These are phyloP conservation scores for Aureobasidium sp. DNA, from an alignment of 2,329 filamentous ascomycete genomes.

Conservation along the genomic window DNA sequence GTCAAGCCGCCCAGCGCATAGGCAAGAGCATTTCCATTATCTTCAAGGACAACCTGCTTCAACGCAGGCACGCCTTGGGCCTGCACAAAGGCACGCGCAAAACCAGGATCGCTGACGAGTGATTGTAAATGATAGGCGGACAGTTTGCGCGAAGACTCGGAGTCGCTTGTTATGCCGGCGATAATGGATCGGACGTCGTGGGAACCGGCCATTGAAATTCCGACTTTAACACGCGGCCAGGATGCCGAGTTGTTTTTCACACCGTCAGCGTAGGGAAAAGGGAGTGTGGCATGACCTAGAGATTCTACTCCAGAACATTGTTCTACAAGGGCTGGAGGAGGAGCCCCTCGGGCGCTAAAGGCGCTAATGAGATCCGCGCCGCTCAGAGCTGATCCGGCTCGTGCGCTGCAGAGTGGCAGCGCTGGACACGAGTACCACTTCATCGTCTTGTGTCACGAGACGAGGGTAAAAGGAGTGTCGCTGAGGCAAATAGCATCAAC, in stretches of 20 bases:
- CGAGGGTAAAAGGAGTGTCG: neutral
- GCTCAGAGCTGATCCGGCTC: neutral
- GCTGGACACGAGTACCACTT: neutral
- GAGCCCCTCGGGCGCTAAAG: neutral
- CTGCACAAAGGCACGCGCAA: slow-evolving; percentile 91
- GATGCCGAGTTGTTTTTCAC: neutral
- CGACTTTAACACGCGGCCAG: neutral
- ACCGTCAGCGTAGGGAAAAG: neutral
- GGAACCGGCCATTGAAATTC: slow-evolving; percentile 25
- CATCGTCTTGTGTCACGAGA: slow-evolving; percentile 3
- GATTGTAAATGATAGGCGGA: slow-evolving; percentile 96
- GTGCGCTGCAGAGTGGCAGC: neutral
- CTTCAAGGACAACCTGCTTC: slow-evolving; percentile 72
- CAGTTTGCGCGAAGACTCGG: slow-evolving; percentile 95
- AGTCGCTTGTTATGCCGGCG: slow-evolving; percentile 50
- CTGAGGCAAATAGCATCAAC: neutral
- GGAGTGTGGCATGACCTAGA: neutral
- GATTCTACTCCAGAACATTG: neutral
- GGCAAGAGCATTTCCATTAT: slow-evolving; percentile 87
- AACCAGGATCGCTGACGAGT: slow-evolving; percentile 90
- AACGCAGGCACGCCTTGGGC: slow-evolving; percentile 77
- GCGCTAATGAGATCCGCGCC: neutral
- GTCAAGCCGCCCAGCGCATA: slow-evolving; percentile 88
- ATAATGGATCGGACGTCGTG: slow-evolving; percentile 34
- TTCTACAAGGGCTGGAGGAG: slow-evolving; percentile 3